Conservation (phyloP, 163 green algal genomes). For the Trebouxia gelatinosa region DNA sequence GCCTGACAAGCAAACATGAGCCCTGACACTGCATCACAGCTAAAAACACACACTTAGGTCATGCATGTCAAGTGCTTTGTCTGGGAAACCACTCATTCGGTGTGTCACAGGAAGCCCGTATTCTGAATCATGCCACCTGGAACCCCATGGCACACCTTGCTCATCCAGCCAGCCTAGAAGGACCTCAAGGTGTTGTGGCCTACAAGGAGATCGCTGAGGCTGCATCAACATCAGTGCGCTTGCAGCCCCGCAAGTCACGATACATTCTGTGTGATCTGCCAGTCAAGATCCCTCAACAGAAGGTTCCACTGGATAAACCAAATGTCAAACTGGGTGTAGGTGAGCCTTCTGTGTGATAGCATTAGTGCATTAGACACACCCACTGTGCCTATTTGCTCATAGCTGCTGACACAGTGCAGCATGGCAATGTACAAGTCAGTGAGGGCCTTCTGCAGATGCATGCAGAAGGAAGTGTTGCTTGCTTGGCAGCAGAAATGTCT, state of each 20-base stretch:
- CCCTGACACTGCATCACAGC: no score
- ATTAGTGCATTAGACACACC: no score
- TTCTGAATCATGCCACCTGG: constrained; percentile 85
- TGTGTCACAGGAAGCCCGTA: constrained; percentile 53
- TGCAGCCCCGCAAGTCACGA: constrained; percentile 28
- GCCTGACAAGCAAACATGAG: no score
- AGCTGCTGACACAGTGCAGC: no score
- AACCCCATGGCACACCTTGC: constrained; percentile 47
- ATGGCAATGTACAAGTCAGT: background rate
- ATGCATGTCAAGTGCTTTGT: no score
- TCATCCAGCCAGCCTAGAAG: constrained; percentile 43
- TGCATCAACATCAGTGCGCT: background rate
- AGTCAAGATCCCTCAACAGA: constrained; percentile 45
- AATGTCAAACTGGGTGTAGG: constrained; percentile 80
- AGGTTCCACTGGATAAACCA: constrained; percentile 63
- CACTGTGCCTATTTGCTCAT: no score
- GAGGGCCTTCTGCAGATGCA: background rate
- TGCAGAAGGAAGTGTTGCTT: background rate
- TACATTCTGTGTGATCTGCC: constrained; percentile 71
- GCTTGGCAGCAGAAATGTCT: background rate
- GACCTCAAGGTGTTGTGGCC: constrained; percentile 46
- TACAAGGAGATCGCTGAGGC: constrained; percentile 59
- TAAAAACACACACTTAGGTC: no score
- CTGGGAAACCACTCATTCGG: no score
- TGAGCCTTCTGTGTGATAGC: no score